These are phyloP conservation scores for Coemansia umbellata DNA, from an alignment of 192 early-diverging fungal genomes.

Conservation along the genomic window DNA sequence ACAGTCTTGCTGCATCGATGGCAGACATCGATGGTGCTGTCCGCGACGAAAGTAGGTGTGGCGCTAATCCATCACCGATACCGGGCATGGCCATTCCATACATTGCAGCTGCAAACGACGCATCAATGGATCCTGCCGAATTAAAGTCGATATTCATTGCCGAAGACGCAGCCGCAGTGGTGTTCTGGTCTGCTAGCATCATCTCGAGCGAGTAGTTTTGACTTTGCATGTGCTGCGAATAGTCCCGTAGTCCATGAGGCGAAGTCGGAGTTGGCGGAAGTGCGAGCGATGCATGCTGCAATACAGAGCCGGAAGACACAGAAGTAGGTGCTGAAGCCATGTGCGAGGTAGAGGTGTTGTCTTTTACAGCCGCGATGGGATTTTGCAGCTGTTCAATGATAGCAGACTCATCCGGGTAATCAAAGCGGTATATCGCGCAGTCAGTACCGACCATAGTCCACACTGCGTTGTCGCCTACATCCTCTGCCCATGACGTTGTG, in stretches of 20 bases:
- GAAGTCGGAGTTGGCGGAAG: conserved; percentile 39
- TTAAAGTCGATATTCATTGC: conserved; percentile 16
- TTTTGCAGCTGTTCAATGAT: conserved; percentile 22
- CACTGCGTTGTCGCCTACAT: conserved; percentile 83
- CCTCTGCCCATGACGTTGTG: conserved; percentile 65
- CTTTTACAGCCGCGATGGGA: background rate
- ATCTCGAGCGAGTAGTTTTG: conserved; percentile 33
- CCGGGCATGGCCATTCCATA: conserved; percentile 27
- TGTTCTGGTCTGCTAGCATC: conserved; percentile 18
- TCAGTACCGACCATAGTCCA: conserved; percentile 92
- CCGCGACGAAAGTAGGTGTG: conserved; percentile 12
- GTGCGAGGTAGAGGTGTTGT: conserved; percentile 1
- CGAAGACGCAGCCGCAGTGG: background rate
- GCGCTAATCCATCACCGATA: conserved; percentile 10
- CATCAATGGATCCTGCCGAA: conserved; percentile 9
- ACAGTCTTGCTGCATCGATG: background rate
- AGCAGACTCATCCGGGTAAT: conserved; percentile 25
- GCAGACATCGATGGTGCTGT: background rate
- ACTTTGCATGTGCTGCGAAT: conserved; percentile 33
- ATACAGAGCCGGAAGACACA: conserved; percentile 22
- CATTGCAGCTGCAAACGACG: conserved; percentile 37
- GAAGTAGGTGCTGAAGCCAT: conserved; percentile 39
- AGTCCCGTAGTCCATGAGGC: conserved; percentile 18
- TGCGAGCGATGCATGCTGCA: conserved; percentile 31
- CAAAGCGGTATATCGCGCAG: conserved; percentile 46